Conservation (phyloP, 2,329 filamentous ascomycete species). For the Zalaria sp. region DNA sequence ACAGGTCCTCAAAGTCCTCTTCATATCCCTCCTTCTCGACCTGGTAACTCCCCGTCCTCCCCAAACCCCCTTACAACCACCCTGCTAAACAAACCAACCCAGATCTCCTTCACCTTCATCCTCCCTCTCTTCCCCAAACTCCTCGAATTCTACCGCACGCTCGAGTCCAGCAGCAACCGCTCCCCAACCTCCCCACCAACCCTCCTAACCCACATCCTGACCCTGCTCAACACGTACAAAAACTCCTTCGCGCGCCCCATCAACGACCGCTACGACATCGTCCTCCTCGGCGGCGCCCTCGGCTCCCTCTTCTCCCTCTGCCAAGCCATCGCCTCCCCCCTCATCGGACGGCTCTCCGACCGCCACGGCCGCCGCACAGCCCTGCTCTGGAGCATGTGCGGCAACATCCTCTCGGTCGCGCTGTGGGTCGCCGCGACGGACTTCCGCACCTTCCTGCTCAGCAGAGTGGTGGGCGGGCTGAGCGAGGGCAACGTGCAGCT, state of each 20-base stretch:
- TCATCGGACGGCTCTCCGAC: slow-evolving; percentile 84
- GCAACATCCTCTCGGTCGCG: slow-evolving; percentile 84
- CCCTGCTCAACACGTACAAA: slow-evolving; percentile 87
- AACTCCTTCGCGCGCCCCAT: slow-evolving; percentile 83
- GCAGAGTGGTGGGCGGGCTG: slow-evolving; percentile 76
- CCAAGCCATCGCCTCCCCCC: slow-evolving; percentile 79
- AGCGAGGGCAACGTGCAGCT: slow-evolving; percentile 96
- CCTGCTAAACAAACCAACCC: slow-evolving; percentile 1
- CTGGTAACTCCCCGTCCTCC: slow-evolving; percentile 33
- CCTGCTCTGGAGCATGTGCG: slow-evolving; percentile 78
- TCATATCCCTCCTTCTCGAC: slow-evolving; percentile 79
- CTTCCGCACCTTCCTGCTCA: slow-evolving; percentile 92
- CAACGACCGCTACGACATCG: slow-evolving; percentile 92
- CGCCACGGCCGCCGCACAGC: slow-evolving; percentile 75
- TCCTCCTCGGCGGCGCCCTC: slow-evolving; percentile 82
- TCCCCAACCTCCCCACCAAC: slow-evolving; percentile 32
- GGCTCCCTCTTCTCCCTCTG: slow-evolving; percentile 89
- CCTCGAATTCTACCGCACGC: slow-evolving; percentile 87
- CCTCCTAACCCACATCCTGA: slow-evolving; percentile 64
- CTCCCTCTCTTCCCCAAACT: slow-evolving; percentile 90
- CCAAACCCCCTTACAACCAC: neutral
- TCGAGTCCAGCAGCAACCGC: slow-evolving; percentile 45
- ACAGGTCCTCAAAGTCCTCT: slow-evolving; percentile 73
- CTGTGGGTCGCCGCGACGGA: slow-evolving; percentile 90
- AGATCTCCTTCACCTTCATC: slow-evolving; percentile 99